Evolutionary conservation across 2,329 filamentous ascomycete genomes (phyloP), one percentile per base, ranked within the genome.

Genomic region (Coniella vitis): DNA sequence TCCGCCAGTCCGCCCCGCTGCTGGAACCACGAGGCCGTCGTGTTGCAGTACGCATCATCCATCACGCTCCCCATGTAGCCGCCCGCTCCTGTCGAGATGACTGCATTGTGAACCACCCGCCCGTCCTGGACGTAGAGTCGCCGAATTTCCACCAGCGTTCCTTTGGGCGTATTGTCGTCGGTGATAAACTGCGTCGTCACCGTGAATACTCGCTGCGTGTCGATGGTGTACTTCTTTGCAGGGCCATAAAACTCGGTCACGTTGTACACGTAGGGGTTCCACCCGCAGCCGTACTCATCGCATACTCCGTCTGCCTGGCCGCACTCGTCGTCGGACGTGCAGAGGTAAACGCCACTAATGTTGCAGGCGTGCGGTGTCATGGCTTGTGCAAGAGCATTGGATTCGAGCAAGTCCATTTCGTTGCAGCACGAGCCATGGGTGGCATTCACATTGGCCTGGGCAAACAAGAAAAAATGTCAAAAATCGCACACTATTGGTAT

Each of bases 381-480:
- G 25, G 78, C 76, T 16, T 70, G 72, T 7, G 79, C 74, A 53
- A 77, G 69, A 45, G 69, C 71, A 68, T 84, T 83, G 49, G 78
- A 78, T 62, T 84, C 80, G 77, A 78, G 81, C 60, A 83, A 73
- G 51, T 86, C 82, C 75, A 86, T 81, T 65, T 86, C 83, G 38
- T 75, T 67, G 64, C 82, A 86, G 73, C 82, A 85, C 35, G 80
- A 71, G 53, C 83, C 82, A 43, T 74, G 36, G 2, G 41, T 67
- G 38, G 65, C 70, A 7, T 76, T 72, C n/a, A 72, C 67, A 59
- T 83, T 83, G 42, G 69, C 78, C 69, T 75, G 22, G 19, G 44
- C n/a, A n/a, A n/a, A n/a, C n/a, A 10, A 39, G 49, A 69, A 60
- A 60, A 69, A 66, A 52, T 62, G 64, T 60, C n/a, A n/a, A n/a